Evolutionary conservation across 768 basidiomycete species (phyloP).

Genomic region (Boletus fagicola): DNA sequence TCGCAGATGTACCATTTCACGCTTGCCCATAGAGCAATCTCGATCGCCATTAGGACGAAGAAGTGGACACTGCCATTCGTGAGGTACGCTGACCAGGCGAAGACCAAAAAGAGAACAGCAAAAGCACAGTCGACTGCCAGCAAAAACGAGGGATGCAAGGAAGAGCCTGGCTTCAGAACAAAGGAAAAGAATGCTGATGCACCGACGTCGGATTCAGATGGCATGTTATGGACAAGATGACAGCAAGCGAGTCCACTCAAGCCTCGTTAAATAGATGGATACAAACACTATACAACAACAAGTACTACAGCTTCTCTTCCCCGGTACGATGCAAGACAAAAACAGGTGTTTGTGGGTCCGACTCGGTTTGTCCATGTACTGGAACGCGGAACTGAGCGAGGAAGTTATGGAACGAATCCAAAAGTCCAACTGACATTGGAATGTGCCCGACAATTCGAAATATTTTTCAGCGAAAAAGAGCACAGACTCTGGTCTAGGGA

Average conservation of each 20-base stretch:
- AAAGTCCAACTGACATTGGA: slow-evolving; percentile 42
- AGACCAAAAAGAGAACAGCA: slow-evolving; percentile 52
- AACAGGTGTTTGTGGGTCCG: neutral
- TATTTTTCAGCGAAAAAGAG: slow-evolving; percentile 47
- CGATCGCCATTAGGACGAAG: slow-evolving; percentile 62
- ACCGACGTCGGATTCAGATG: slow-evolving; percentile 19
- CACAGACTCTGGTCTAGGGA: slow-evolving; percentile 35
- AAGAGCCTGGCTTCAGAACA: slow-evolving; percentile 73
- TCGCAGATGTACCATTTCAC: slow-evolving; percentile 65
- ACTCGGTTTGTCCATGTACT: slow-evolving; percentile 13
- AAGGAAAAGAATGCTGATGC: slow-evolving; percentile 44
- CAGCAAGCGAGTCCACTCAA: neutral
- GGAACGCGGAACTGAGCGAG: slow-evolving; percentile 3
- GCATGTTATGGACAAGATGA: slow-evolving; percentile 12
- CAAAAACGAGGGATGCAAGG: slow-evolving; percentile 68
- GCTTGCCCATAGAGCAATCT: slow-evolving; percentile 70
- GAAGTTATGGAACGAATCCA: neutral
- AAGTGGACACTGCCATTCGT: slow-evolving; percentile 69
- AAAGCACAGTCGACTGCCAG: slow-evolving; percentile 63
- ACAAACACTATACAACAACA: slow-evolving; percentile 24
- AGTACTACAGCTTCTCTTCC: neutral
- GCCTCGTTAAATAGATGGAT: neutral
- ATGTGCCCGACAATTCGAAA: slow-evolving; percentile 50
- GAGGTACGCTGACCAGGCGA: slow-evolving; percentile 55
- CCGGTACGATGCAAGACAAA: slow-evolving; percentile 17